Evolutionary conservation across 2,329 filamentous ascomycete genomes (phyloP).

Genomic region (Mollisia scopiformis): DNA sequence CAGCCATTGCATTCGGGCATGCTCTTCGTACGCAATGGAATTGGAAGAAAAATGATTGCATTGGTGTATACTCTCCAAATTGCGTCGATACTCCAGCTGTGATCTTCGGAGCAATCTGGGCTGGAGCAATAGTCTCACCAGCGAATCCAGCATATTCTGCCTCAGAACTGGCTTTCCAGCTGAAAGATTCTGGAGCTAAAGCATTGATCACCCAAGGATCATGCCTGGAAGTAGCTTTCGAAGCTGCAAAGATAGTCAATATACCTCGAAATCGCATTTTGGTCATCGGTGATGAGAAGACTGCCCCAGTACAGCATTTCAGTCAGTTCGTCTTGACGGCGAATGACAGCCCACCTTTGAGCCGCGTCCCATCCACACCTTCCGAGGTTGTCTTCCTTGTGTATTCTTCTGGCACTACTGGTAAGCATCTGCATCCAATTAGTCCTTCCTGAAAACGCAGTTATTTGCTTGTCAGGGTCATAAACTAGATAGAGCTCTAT

Average conservation of each 20-base stretch:
- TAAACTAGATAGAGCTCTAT: no score
- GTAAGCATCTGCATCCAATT: not conserved
- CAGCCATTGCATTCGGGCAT: constrained; percentile 74
- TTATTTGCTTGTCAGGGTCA: no score
- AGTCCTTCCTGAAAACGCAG: no score
- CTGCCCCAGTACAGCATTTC: constrained; percentile 4
- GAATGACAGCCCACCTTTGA: constrained; percentile 55
- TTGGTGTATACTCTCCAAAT: constrained; percentile 82
- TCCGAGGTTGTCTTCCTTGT: constrained; percentile 80
- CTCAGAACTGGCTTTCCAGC: constrained; percentile 81
- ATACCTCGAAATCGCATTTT: constrained; percentile 73
- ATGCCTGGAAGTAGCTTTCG: constrained; percentile 63
- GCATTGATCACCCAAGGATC: constrained; percentile 73
- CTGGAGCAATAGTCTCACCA: constrained; percentile 77
- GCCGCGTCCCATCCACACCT: constrained; percentile 58
- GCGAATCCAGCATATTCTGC: constrained; percentile 85
- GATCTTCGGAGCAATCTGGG: constrained; percentile 79
- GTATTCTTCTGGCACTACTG: constrained; percentile 50
- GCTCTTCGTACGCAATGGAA: constrained; percentile 72
- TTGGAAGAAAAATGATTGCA: constrained; percentile 80
- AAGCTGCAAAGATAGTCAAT: constrained; percentile 70
- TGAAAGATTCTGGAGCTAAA: constrained; percentile 74
- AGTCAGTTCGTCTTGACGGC: constrained; percentile 11
- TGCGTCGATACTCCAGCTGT: constrained; percentile 77
- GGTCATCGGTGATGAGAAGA: constrained; percentile 70